Base-by-base conservation (phyloP, 1,284 basidiomycete genomes). In the Coniferiporia weirii region DNA sequence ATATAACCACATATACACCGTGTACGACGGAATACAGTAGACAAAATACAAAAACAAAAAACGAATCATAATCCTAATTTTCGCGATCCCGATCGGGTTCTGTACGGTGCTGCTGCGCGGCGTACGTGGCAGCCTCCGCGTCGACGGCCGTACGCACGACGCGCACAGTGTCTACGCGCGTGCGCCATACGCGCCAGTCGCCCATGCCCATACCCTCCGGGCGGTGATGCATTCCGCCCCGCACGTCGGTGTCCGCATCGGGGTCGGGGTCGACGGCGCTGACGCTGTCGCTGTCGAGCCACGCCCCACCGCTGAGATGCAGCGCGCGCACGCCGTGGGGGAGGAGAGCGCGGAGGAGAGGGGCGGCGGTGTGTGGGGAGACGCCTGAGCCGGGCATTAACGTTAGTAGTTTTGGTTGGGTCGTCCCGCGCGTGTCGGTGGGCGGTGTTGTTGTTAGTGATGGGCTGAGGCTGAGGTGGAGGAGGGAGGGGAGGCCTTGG, bases 321-420 rank as follows among this genome's bases (percentile, higher is more conserved):
- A 91, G 74, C 68, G 91, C 87, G 22, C 70, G 70, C 22, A 89
- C 67, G 8, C 83, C 85, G 35, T 78, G 69, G 0, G 82, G 78
- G 9, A 83, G 67, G 27, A 91, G 73, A 15, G 71, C 65, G 20
- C 75, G 64, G 46, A 86, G 71, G 17, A 93, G 57, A 15, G 64
- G 55, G 0, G 72, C 68, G 15, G 84, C 72, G 1, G 80, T 89
- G 13, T 71, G 66, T 4, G 76, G 66, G 64, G 84, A 88, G 54
- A 91, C 81, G 3, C 89, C 88, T 4, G 87, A 86, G 6, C 89
- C 89, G 8, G 87, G 84, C 60, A 91, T 79, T 57, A 93, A 80
- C n/a, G n/a, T n/a, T n/a, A n/a, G n/a, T n/a, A n/a, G n/a, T n/a
- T n/a, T n/a, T n/a, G n/a, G 27, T 5, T 27, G 27, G 27, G 5